A percentile compares a stretch with the other conserved stretches of the same genome.
Conservation (phyloP, 2,329 filamentous ascomycete species). For the Fusarium sp. region DNA sequence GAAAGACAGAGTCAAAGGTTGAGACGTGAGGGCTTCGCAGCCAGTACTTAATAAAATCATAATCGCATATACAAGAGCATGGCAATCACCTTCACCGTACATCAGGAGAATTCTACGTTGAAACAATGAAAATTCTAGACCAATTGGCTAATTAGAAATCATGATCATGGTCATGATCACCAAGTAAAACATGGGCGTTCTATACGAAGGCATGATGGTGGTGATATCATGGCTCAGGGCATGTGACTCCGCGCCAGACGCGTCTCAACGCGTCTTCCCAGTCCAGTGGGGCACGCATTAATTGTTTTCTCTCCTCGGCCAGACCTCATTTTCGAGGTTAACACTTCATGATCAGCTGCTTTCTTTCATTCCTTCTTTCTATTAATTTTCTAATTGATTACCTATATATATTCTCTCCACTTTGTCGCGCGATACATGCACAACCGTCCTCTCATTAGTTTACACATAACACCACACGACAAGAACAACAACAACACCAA, state of each 20-base stretch:
- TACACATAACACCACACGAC: not conserved
- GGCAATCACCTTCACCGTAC: fast-evolving
- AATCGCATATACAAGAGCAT: not conserved
- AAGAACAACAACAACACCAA: not conserved
- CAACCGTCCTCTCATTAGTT: fast-evolving
- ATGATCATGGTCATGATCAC: not conserved
- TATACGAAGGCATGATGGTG: not conserved
- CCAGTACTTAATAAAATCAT: not conserved
- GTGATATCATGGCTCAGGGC: constrained; percentile 32
- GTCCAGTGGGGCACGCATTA: constrained; percentile 19
- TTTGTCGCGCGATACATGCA: fast-evolving
- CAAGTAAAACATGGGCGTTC: not conserved
- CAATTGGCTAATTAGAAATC: not conserved
- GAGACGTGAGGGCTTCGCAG: not conserved
- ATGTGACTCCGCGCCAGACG: constrained; percentile 36
- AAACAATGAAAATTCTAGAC: fast-evolving
- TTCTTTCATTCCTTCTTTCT: not conserved
- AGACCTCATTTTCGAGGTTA: not conserved
- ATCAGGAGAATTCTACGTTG: too few relatives aligned
- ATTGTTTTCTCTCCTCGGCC: not conserved
- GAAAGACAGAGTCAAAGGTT: constrained; percentile 30
- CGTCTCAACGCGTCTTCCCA: constrained; percentile 27
- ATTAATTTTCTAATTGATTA: not conserved
- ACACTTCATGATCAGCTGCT: not conserved
- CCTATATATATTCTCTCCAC: not conserved